A percentile compares a stretch with the other conserved stretches of the same genome.
phyloP scores from a whole-genome alignment of 108 stramenopile species.

The Parmales sp. region DNA sequence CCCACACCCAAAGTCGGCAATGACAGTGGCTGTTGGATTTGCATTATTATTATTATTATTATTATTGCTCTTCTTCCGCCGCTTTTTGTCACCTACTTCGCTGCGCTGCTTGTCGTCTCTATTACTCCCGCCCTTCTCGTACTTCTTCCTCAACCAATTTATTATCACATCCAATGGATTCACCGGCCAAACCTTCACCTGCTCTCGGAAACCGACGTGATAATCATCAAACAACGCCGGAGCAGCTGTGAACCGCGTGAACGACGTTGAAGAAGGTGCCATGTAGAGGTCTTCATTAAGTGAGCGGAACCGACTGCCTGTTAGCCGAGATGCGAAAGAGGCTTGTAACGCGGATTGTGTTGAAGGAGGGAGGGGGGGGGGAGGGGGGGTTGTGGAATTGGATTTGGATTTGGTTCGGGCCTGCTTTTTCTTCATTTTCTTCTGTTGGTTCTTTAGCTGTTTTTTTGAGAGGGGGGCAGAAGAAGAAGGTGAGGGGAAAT shows the following conservation, averaged over 20 bases:
- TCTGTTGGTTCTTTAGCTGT: too few species aligned
- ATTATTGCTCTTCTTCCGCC: background rate
- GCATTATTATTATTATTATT: too few species aligned
- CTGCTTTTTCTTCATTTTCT: too few species aligned
- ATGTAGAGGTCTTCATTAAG: constrained; percentile 97
- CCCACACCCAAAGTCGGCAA: constrained; percentile 99
- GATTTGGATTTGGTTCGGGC: too few species aligned
- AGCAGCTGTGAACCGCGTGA: constrained; percentile 58
- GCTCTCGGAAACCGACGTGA: constrained; percentile 91
- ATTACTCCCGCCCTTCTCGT: background rate
- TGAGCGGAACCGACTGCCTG: constrained; percentile 89
- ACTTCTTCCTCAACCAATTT: constrained; percentile 36
- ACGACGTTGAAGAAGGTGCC: constrained; percentile 26
- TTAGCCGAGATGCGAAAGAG: too few species aligned
- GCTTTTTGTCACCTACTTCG: constrained; percentile 8
- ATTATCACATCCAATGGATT: constrained; percentile 94
- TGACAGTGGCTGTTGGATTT: constrained; percentile 25
- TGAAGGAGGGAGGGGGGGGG: too few species aligned
- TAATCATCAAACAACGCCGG: constrained; percentile 94
- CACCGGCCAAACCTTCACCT: constrained; percentile 85
- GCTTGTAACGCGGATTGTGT: too few species aligned
- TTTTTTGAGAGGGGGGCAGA: too few species aligned
- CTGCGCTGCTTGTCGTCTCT: constrained; percentile 1
- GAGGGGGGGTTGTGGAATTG: too few species aligned
- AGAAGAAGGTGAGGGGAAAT: too few species aligned